Conservation (phyloP, 768 basidiomycete species). For the Dentipellis sp. region DNA sequence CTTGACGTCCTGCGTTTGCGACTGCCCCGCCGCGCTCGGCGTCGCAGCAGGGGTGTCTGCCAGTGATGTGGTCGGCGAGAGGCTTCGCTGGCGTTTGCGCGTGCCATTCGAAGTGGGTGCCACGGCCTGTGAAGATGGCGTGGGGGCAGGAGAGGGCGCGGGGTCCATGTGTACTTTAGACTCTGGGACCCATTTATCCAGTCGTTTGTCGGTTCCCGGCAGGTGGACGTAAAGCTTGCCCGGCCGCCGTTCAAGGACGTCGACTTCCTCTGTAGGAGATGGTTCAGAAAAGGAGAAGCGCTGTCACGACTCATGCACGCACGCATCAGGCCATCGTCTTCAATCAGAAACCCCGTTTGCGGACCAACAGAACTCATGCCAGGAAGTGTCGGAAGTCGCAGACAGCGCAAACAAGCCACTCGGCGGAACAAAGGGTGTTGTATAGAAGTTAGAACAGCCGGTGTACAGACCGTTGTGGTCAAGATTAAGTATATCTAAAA, state of each 20-base stretch:
- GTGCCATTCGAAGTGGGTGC: constrained; percentile 14
- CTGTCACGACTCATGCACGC: too few species aligned
- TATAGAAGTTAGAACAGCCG: too few species aligned
- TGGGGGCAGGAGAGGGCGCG: constrained; percentile 18
- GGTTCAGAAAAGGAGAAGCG: not conserved
- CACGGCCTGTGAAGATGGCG: constrained; percentile 10
- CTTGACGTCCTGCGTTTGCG: constrained; percentile 10
- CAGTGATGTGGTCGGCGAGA: constrained; percentile 4
- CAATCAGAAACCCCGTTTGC: too few species aligned
- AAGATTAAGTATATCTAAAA: too few species aligned
- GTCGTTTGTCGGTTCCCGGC: constrained; percentile 54
- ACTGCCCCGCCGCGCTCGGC: constrained; percentile 9
- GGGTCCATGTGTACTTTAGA: constrained; percentile 23
- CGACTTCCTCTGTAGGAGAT: constrained; percentile 31
- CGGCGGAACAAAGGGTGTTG: too few species aligned
- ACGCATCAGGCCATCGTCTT: too few species aligned
- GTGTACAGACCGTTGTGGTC: too few species aligned
- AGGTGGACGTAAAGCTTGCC: constrained; percentile 67
- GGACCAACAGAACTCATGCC: too few species aligned
- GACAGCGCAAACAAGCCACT: too few species aligned
- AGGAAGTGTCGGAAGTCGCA: too few species aligned
- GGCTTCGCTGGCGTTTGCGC: constrained; percentile 16
- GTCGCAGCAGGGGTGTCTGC: constrained; percentile 1
- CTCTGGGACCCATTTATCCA: constrained; percentile 67
- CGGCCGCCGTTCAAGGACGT: constrained; percentile 41